Evolutionary conservation across 2,329 filamentous ascomycete genomes (phyloP).

Genomic region (Colletotrichum musicola): DNA sequence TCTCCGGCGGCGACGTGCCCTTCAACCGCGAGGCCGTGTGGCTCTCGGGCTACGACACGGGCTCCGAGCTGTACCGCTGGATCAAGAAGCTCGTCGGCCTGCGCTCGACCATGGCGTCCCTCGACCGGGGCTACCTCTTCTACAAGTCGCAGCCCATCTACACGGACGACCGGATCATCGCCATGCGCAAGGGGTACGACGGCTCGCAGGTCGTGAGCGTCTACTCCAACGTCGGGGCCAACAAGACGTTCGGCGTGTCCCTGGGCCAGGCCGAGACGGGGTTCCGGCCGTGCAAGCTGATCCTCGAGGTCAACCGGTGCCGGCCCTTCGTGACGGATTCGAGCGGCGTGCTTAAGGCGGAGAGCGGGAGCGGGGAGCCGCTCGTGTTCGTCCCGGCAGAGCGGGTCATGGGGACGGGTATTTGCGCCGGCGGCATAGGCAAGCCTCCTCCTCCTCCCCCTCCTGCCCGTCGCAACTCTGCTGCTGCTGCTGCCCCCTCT

Average conservation of each 20-base stretch:
- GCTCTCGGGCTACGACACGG: slow-evolving; percentile 62
- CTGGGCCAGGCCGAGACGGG: slow-evolving; percentile 27
- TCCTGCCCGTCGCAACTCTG: slow-evolving; percentile 18
- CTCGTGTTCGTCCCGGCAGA: slow-evolving; percentile 37
- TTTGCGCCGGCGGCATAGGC: slow-evolving; percentile 35
- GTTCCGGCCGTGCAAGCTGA: slow-evolving; percentile 30
- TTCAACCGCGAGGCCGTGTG: slow-evolving; percentile 71
- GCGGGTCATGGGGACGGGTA: slow-evolving; percentile 33
- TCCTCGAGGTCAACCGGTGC: slow-evolving; percentile 36
- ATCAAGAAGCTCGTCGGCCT: slow-evolving; percentile 28
- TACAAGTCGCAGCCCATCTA: slow-evolving; percentile 30
- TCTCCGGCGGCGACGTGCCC: slow-evolving; percentile 59
- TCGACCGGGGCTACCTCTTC: slow-evolving; percentile 31
- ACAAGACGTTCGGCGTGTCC: slow-evolving; percentile 22
- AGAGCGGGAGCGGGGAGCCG: slow-evolving; percentile 31
- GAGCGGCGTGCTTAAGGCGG: slow-evolving; percentile 26
- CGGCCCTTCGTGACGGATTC: slow-evolving; percentile 32
- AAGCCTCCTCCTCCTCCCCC: slow-evolving; percentile 32
- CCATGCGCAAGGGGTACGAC: slow-evolving; percentile 37
- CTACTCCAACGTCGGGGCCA: slow-evolving; percentile 35
- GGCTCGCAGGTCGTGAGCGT: slow-evolving; percentile 32
- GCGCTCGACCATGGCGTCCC: slow-evolving; percentile 27
- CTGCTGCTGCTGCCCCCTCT: slow-evolving; percentile 3
- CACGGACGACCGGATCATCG: slow-evolving; percentile 19
- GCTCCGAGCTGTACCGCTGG: slow-evolving; percentile 59